Base-by-base conservation (phyloP, 306 rosid genomes). In the Astragalus membranaceus region DNA sequence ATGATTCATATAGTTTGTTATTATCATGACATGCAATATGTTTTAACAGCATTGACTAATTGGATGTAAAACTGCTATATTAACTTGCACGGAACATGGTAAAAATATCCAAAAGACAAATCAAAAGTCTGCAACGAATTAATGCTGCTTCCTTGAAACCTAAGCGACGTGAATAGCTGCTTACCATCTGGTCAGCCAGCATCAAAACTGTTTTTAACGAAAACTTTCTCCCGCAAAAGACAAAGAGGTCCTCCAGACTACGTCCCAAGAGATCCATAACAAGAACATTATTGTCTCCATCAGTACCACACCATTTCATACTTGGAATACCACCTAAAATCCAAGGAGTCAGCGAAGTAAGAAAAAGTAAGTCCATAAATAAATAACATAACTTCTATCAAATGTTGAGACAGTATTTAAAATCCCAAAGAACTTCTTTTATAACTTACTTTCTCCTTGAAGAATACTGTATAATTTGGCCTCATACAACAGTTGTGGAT, bases 131-230 rank as follows among this genome's bases (percentile, higher is more conserved):
- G 20, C 20, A 48, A 37, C 33, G 53, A 59, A 61, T 51, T 26
- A 68, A 61, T 42, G 69, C 30, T 44, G 57, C 51, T 65, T 54
- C 43, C 59, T 72, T 55, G 57, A 68, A 65, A 39, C 62, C 32
- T 49, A 67, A 59, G 58, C 44, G 10, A 67, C 35, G 65, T 49
- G 65, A 43, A 63, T 30, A 9, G 42, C 60, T 59, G 57, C 32
- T 84, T 83, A 95, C 99, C 99, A 95, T 95, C 75, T 91, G 97
- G 82, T 91, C 97, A 6, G 96, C 99, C 84, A 95, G 69, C 92
- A 91, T 79, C 72, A 95, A 76, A 70, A 91, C 99, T 42, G 97
- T 86, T 84, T 91, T 95, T 55, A 89, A 78, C 13, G 99, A 84
- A 67, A 89, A 88, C 73, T 89, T 95, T 76, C 91, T 85, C 70